phyloP scores from a whole-genome alignment of 2,329 filamentous ascomycete genomes.

The Ciborinia camelliae region DNA sequence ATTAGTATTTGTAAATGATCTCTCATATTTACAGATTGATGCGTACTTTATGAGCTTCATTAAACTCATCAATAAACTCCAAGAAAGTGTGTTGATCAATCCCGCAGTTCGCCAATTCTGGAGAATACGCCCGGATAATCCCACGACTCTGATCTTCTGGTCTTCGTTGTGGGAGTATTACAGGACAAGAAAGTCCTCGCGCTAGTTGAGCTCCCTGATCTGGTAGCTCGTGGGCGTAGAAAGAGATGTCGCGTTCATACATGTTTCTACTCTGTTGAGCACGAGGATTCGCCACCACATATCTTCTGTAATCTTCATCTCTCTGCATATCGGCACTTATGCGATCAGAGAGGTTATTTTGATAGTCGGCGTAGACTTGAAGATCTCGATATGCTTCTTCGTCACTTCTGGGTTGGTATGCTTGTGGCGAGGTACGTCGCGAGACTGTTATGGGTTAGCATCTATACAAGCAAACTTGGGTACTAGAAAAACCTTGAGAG shows the following conservation, averaged over 20 bases:
- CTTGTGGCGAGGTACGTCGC: background rate
- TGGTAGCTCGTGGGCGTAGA: conserved; percentile 5
- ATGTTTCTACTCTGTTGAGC: too few relatives aligned
- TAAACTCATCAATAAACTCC: conserved; percentile 46
- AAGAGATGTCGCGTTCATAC: background rate
- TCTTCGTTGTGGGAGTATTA: conserved; percentile 51
- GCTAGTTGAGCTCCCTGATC: background rate
- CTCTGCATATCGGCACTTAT: background rate
- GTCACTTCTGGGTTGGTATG: background rate
- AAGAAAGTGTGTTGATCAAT: conserved; percentile 49
- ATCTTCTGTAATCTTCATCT: conserved; percentile 6
- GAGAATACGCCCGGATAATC: conserved; percentile 47
- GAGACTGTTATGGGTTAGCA: background rate
- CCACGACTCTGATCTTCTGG: conserved; percentile 46
- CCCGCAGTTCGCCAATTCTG: conserved; percentile 43
- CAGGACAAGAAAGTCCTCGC: conserved; percentile 37
- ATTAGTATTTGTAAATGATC: background rate
- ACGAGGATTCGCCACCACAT: background rate
- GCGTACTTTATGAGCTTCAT: conserved; percentile 36
- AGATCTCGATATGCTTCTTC: conserved; percentile 9
- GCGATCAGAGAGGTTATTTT: background rate
- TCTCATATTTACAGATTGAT: rapidly evolving
- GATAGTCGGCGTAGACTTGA: conserved; percentile 14
- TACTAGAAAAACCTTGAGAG: background rate
- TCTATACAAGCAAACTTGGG: background rate